These are phyloP conservation scores for Coniferiporia sulphurascens DNA, from an alignment of 1,284 basidiomycete species.

Conservation along the genomic window DNA sequence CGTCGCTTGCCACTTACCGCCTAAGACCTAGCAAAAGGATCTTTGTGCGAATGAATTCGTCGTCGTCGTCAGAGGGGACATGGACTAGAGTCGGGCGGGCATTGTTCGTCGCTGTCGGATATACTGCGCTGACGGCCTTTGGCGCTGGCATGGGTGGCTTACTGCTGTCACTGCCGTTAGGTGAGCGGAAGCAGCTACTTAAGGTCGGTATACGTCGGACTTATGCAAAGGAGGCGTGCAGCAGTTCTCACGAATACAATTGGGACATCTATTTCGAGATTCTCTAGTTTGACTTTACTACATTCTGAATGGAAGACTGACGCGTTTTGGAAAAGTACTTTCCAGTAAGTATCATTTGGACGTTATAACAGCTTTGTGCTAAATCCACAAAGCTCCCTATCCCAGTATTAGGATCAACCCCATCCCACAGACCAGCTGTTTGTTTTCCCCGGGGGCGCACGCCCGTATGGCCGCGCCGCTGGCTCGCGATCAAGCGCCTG, in stretches of 20 bases:
- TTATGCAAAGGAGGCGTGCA: neutral
- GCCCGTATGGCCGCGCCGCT: too few relatives aligned
- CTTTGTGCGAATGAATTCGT: constrained; percentile 46
- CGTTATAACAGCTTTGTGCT: too few relatives aligned
- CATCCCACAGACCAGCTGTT: too few relatives aligned
- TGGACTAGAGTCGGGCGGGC: constrained; percentile 8
- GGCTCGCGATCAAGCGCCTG: too few relatives aligned
- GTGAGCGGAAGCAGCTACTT: neutral
- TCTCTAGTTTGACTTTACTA: too few relatives aligned
- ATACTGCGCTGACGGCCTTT: neutral
- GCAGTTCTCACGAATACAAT: neutral
- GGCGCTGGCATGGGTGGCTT: neutral
- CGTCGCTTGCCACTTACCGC: constrained; percentile 44
- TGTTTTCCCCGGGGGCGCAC: too few relatives aligned
- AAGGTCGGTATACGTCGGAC: neutral
- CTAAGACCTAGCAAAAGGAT: constrained; percentile 77
- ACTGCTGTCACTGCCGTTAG: neutral
- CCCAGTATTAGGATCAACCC: too few relatives aligned
- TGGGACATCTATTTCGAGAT: too few relatives aligned
- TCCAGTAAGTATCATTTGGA: too few relatives aligned
- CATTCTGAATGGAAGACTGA: too few relatives aligned
- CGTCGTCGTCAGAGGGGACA: constrained; percentile 6
- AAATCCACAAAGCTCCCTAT: too few relatives aligned
- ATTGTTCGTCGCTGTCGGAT: neutral
- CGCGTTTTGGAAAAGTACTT: too few relatives aligned